These are phyloP conservation scores for Trichosanthes truncata DNA, from an alignment of 306 rosid species.

Conservation along the genomic window DNA sequence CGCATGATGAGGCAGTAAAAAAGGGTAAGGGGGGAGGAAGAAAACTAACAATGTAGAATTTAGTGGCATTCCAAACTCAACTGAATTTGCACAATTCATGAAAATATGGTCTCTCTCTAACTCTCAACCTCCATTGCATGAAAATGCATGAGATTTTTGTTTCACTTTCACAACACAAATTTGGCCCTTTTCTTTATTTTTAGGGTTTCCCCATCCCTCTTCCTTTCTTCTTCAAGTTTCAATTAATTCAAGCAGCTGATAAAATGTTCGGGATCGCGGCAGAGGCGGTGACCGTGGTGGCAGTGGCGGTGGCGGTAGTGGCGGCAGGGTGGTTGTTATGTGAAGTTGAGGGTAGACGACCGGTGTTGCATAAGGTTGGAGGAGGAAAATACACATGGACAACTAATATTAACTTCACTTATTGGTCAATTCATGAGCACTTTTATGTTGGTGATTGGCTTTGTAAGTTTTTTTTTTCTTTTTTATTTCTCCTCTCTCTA, in stretches of 20 bases:
- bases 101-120: background rate
- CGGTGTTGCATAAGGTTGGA: constrained; percentile 47
- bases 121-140: constrained; percentile 2
- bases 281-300: background rate
- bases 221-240: background rate
- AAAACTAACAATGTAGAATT: background rate
- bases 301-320: background rate
- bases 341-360: background rate
- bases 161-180: background rate
- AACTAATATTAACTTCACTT: constrained; percentile 44
- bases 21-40: background rate
- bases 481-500: no score
- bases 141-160: background rate
- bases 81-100: background rate
- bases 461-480: constrained; percentile 23
- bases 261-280: background rate
- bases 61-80: background rate
- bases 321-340: background rate
- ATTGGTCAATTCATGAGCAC: constrained; percentile 41
- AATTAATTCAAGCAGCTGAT: background rate
- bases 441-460: constrained; percentile 72
- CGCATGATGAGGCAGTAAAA: background rate
- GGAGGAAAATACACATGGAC: constrained; percentile 42
- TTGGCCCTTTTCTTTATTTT: background rate
- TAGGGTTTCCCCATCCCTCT: background rate